Percentiles rank a stretch among this genome's conserved stretches.
Evolutionary conservation across 2,329 filamentous ascomycete genomes (phyloP).

Genomic region (Lachnellula suecica): DNA sequence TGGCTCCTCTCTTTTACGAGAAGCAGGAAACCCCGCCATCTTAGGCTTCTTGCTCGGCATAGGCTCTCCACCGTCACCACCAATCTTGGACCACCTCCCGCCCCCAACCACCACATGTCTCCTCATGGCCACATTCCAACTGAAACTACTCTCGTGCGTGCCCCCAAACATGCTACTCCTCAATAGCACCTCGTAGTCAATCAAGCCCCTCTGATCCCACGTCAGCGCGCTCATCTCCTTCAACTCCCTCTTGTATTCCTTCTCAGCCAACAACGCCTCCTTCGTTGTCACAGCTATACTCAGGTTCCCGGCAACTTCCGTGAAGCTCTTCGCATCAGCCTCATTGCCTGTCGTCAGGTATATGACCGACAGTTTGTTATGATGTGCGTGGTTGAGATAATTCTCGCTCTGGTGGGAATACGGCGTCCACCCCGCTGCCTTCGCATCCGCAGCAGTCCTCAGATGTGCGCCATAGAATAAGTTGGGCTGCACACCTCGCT

Average conservation of each 20-base stretch:
- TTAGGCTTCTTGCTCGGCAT: too few species aligned
- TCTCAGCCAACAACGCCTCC: constrained; percentile 37
- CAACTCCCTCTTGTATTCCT: constrained; percentile 26
- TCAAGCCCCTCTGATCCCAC: constrained; percentile 46
- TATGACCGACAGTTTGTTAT: constrained; percentile 29
- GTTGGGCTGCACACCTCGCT: constrained; percentile 21
- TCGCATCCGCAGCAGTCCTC: constrained; percentile 36
- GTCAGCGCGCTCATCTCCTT: constrained; percentile 34
- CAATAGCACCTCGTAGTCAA: constrained; percentile 49
- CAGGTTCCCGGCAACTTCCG: constrained; percentile 33
- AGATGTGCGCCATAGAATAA: constrained; percentile 40
- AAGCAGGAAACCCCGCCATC: too few species aligned
- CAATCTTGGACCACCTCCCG: constrained; percentile 11
- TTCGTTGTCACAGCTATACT: constrained; percentile 40
- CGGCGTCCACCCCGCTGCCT: constrained; percentile 33
- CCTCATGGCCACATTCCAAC: constrained; percentile 45
- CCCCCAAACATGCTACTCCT: constrained; percentile 41
- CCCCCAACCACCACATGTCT: constrained; percentile 27
- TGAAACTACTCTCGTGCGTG: constrained; percentile 42
- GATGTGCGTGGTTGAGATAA: constrained; percentile 34
- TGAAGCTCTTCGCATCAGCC: constrained; percentile 37
- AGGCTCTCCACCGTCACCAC: background rate
- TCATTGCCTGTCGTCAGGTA: constrained; percentile 43
- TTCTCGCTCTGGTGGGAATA: constrained; percentile 35
- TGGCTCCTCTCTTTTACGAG: background rate